Percentiles rank a stretch among this genome's conserved stretches.
phyloP scores from a whole-genome alignment of 495 filamentous ascomycete species.

The Aspergillus taichungensis region DNA sequence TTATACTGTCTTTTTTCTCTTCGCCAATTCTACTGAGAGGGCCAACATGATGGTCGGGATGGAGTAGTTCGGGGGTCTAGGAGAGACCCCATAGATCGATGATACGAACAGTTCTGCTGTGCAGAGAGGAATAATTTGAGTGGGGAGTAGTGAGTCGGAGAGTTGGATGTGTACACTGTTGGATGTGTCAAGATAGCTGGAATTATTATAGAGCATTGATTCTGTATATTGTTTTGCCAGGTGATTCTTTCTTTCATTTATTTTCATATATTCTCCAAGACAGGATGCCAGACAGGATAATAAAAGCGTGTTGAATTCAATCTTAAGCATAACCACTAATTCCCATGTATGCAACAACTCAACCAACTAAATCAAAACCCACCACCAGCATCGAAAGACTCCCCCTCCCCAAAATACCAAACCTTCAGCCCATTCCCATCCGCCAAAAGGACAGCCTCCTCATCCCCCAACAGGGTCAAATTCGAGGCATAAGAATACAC shows the following conservation, averaged over 20 bases:
- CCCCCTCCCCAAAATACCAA: conserved; percentile 12
- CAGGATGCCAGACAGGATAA: background rate
- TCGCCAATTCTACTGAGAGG: background rate
- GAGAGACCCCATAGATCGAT: too few relatives aligned
- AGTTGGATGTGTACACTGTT: too few relatives aligned
- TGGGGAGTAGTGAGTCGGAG: too few relatives aligned
- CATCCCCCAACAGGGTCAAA: conserved; percentile 12
- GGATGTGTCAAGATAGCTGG: too few relatives aligned
- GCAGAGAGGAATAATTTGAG: too few relatives aligned
- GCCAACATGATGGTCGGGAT: too few relatives aligned
- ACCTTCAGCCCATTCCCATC: conserved; percentile 8
- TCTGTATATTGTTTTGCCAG: conserved; percentile 21
- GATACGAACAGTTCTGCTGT: too few relatives aligned
- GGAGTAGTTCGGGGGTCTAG: too few relatives aligned
- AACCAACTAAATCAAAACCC: background rate
- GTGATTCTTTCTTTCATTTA: conserved; percentile 29
- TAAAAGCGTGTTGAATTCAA: background rate
- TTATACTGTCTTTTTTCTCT: conserved; percentile 3
- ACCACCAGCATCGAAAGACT: background rate
- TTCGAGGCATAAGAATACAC: conserved; percentile 1
- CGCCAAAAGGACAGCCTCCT: conserved; percentile 7
- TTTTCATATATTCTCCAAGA: background rate
- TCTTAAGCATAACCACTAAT: too few relatives aligned
- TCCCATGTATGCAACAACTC: too few relatives aligned
- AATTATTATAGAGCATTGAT: conserved; percentile 8